phyloP scores from a whole-genome alignment of 345 rosid genomes.

The Clausena lansium region DNA sequence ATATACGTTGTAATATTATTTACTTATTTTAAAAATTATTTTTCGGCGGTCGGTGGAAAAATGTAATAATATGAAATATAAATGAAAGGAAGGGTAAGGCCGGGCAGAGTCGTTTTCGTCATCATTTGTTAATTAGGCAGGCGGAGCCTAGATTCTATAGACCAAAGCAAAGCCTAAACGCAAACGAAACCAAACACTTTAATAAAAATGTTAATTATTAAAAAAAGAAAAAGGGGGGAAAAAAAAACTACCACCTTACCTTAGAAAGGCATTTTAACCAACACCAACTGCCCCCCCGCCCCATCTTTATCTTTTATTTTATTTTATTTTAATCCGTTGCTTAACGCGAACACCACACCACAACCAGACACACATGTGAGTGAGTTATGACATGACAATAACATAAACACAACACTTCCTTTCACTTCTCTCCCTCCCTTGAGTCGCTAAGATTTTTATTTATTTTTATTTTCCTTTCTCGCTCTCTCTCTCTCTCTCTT shows the following conservation, averaged over 20 bases:
- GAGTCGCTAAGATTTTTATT: neutral
- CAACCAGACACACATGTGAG: slow-evolving; percentile 11
- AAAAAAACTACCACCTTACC: neutral
- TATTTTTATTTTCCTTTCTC: no score
- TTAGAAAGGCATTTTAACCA: neutral
- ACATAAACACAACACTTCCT: neutral
- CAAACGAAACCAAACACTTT: neutral
- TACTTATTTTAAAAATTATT: no score
- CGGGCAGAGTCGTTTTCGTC: neutral
- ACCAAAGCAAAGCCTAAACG: neutral
- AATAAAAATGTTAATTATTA: neutral
- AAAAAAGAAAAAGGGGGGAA: neutral
- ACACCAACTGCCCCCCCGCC: neutral
- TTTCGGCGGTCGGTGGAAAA: no score
- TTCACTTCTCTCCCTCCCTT: slow-evolving; percentile 14
- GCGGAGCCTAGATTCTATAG: neutral
- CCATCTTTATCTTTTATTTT: no score
- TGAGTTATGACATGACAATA: no score
- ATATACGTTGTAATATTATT: no score
- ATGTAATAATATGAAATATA: no score
- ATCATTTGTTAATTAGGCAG: neutral
- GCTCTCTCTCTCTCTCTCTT: neutral
- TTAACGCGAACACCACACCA: slow-evolving; percentile 39
- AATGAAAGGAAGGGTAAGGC: neutral
- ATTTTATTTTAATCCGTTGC: slow-evolving; percentile 42